Percentiles rank a stretch among this genome's conserved stretches.
These are phyloP conservation scores for Exophiala sp. DNA, from an alignment of 2,329 filamentous ascomycete species.

Conservation along the genomic window DNA sequence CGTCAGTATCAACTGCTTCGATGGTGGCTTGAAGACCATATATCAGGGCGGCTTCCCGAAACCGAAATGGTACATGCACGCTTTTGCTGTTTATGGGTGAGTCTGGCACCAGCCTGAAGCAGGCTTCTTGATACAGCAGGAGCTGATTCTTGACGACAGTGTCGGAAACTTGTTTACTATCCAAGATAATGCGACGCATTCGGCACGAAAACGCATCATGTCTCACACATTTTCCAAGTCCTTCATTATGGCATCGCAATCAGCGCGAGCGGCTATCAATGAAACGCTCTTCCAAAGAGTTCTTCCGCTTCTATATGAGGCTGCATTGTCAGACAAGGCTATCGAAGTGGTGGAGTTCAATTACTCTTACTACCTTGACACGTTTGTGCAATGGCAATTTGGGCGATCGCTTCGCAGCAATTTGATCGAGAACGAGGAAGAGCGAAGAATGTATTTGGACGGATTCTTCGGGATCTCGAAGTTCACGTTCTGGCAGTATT, in stretches of 20 bases:
- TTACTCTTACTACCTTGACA: constrained; percentile 69
- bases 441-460: constrained; percentile 60
- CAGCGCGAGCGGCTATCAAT: constrained; percentile 10
- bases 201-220: constrained; percentile 69
- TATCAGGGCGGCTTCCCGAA: constrained; percentile 73
- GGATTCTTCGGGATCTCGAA: constrained; percentile 14
- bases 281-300: constrained; percentile 56
- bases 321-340: constrained; percentile 22
- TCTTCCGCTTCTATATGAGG: constrained; percentile 47
- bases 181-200: constrained; percentile 48
- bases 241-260: constrained; percentile 55
- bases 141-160: too few species aligned
- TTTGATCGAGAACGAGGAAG: constrained; percentile 55
- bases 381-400: constrained; percentile 70
- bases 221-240: constrained; percentile 81
- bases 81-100: constrained; percentile 69
- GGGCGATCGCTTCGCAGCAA: constrained; percentile 62
- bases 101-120: constrained; percentile 18
- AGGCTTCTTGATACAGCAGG: too few species aligned
- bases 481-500: constrained; percentile 1
- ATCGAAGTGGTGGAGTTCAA: constrained; percentile 62
- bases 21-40: constrained; percentile 60
- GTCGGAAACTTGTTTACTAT: too few species aligned
- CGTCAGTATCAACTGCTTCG: constrained; percentile 64
- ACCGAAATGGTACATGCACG: constrained; percentile 64